Evolutionary conservation across 345 rosid genomes (phyloP).

Genomic region (Aegle marmelos): DNA sequence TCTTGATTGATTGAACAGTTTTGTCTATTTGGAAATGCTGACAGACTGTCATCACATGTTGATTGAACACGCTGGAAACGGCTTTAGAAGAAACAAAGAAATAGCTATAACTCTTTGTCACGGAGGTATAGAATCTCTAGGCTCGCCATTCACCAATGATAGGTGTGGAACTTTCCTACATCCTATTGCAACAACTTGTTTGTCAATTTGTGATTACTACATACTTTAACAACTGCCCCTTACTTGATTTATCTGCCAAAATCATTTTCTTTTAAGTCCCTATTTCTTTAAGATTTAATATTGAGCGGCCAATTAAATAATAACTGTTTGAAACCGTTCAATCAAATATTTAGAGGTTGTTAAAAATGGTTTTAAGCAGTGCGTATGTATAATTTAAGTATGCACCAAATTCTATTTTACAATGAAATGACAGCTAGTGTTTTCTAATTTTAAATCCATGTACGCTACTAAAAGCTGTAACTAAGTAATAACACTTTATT

Average conservation of each 20-base stretch:
- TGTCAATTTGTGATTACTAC: background rate
- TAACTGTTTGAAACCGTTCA: rapidly evolving
- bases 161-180: background rate
- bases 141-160: background rate
- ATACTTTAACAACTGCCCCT: too few relatives aligned
- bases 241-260: too few relatives aligned
- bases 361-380: too few relatives aligned
- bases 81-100: background rate
- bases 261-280: too few relatives aligned
- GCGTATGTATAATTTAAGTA: too few relatives aligned
- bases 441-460: too few relatives aligned
- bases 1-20: background rate
- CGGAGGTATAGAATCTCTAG: background rate
- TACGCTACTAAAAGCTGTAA: too few relatives aligned
- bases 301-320: too few relatives aligned
- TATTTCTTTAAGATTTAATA: too few relatives aligned
- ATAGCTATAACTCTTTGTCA: background rate
- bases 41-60: background rate
- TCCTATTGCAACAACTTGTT: background rate
- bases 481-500: too few relatives aligned
- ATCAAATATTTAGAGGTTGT: rapidly evolving
- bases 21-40: background rate
- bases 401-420: too few relatives aligned
- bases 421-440: too few relatives aligned
- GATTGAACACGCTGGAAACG: background rate